Base-by-base conservation (phyloP, 2,329 filamentous ascomycete genomes). In the Hyphodiscus sp. region DNA sequence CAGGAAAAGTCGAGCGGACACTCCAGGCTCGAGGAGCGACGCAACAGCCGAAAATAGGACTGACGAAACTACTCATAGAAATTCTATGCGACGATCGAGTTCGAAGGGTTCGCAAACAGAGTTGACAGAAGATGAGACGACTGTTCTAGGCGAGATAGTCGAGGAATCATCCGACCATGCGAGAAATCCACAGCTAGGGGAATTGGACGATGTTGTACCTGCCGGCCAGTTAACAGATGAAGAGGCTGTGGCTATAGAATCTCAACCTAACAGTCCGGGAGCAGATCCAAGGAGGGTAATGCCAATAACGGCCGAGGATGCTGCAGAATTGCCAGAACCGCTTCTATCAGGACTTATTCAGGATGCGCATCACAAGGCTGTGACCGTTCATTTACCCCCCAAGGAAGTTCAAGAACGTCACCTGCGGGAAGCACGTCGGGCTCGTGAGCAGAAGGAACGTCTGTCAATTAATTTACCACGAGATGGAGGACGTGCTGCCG, bases 371-470 rank as follows among this genome's bases (percentile, higher is more conserved):
- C 61, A 67, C 50, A 62, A 64, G 51, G 63, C 64, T 52, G 54
- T 51, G 11, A 65, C 60, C 54, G 69, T 76, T 26, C 76, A 78
- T 61, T 63, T 79, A 41, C 76, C 76, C 16, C 68, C 76, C 3
- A 69, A 75, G 59, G 74, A 78, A 57, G 70, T 72, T 3, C 76
- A 79, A 61, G 75, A 79, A 64, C 67, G 72, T 59, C 69, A 69
- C 44, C 58, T 75, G 48, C 69, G 69, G 20, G 55, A 70, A 69
- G 56, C 67, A 62, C 49, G 74, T 63, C 65, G 71, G 69, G 46
- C 64, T 65, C 58, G 67, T 59, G 61, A 63, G 50, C 58, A 57
- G 45, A 62, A 63, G 42, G 62, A 65, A 44, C 65, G 68, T 29
- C 54, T 70, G 42, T 64, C 68, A 10, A 66, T 71, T 10, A 72